Percentiles rank a stretch among this genome's conserved stretches.
Conservation (phyloP, 139 green algal genomes). For the Picochlorum sp. region DNA sequence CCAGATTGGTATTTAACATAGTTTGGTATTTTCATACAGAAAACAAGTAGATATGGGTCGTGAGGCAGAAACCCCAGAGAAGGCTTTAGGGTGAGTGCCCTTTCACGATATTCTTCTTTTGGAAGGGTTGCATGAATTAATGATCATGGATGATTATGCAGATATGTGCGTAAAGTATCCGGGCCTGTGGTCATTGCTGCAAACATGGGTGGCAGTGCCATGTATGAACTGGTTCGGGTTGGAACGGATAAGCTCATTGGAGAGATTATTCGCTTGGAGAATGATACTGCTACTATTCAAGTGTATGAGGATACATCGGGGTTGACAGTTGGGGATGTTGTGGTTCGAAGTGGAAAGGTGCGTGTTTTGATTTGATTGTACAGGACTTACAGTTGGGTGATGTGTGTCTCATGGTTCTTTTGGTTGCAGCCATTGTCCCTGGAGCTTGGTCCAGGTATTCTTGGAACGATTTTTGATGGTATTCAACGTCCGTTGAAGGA, state of each 20-base stretch:
- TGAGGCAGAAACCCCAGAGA: conserved; percentile 2
- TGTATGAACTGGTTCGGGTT: conserved; percentile 99
- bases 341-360: conserved; percentile 85
- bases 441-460: conserved; percentile 90
- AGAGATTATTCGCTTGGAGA: conserved; percentile 98
- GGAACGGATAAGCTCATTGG: conserved; percentile 90
- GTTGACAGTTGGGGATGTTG: conserved; percentile 85
- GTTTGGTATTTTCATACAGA: too few relatives aligned
- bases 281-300: conserved; percentile 93
- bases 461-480: conserved; percentile 98
- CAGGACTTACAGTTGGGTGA: neutral
- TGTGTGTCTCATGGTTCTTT: neutral
- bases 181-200: conserved; percentile 94
- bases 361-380: neutral
- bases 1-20: too few relatives aligned
- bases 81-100: neutral
- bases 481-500: conserved; percentile 95
- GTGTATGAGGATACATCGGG: conserved; percentile 97
- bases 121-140: neutral
- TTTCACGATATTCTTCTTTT: too few relatives aligned
- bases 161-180: conserved; percentile 84
- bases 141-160: conserved; percentile 8
- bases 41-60: neutral
- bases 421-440: conserved; percentile 80
- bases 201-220: conserved; percentile 88